Evolutionary conservation across 805 yeast genomes (phyloP), one percentile per base, ranked within the genome.

Genomic region (Limtongozyma cylindracea): DNA sequence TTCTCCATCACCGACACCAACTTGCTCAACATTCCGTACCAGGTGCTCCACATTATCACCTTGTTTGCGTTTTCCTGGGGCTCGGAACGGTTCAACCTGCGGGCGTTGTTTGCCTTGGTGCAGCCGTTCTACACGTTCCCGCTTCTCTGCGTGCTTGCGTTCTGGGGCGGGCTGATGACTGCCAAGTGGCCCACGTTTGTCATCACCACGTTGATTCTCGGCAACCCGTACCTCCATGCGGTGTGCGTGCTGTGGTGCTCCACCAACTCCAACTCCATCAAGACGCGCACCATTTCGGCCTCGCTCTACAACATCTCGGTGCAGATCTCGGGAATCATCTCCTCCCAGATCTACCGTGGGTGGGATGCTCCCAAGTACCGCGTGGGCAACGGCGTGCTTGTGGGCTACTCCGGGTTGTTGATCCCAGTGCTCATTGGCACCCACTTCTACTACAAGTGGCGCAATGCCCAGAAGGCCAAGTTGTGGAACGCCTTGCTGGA

Each of bases 261-360:
- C 0, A 38, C 59, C 14, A 68, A 68, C 31, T 54, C 76, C 7
- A 59, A 62, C 36, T 50, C 69, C 1, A 71, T 71, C 13, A 42
- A 68, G n/a, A 45, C 62, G 3, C 47, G 82, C 31, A 60, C 78
- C 0, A 64, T 70, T 4, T 54, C 70, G 9, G 61, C 76, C 0
- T 65, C 78, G 1, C 25, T 70, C 21, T 67, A 61, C 34, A 71
- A 69, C 32, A 65, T 68, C 51, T 56, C 53, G 36, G 61, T 61
- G 1, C 80, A 71, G 34, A 45, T 61, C 0, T 70, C 65, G 1
- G 39, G 48, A 11, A 62, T 71, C 21, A 43, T 58, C 7, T 44
- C 63, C 3, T 45, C 65, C 6, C 60, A 68, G 32, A 51, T 71
- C 5, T 71, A 70, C 38, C 39, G 67, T 21, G 35, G 37, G 1